Percentiles rank a stretch among this genome's conserved stretches.
Conservation (phyloP, 1,284 basidiomycete species). For the Limonomyces culmigenus region DNA sequence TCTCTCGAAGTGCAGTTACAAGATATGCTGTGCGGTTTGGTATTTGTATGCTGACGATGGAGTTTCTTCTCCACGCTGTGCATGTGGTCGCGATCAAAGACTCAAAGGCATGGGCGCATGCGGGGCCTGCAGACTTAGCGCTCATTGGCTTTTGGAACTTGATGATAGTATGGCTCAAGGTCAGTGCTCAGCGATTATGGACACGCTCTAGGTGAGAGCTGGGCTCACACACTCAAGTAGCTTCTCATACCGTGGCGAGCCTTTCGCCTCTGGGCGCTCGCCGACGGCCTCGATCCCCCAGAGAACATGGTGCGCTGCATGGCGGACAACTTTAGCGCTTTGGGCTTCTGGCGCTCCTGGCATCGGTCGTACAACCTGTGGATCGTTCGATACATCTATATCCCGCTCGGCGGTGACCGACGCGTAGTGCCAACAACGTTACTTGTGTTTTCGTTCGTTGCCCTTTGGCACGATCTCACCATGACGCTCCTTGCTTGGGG, state of each 20-base stretch:
- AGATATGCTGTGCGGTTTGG: slow-evolving; percentile 64
- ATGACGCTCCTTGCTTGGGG: slow-evolving; percentile 89
- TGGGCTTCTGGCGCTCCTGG: slow-evolving; percentile 95
- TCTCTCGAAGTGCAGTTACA: slow-evolving; percentile 19
- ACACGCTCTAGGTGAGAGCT: too few relatives aligned
- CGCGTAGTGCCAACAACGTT: slow-evolving; percentile 53
- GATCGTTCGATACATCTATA: slow-evolving; percentile 86
- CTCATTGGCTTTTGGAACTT: slow-evolving; percentile 98
- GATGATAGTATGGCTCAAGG: slow-evolving; percentile 94
- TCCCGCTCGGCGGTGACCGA: slow-evolving; percentile 76
- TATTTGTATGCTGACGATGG: slow-evolving; percentile 70
- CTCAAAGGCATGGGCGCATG: slow-evolving; percentile 54
- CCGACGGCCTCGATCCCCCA: slow-evolving; percentile 83
- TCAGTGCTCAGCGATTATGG: slow-evolving; percentile 15
- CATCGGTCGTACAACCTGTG: slow-evolving; percentile 95
- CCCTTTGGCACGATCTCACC: slow-evolving; percentile 93
- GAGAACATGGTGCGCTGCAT: slow-evolving; percentile 99
- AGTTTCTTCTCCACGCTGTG: slow-evolving; percentile 86
- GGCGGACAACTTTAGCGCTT: slow-evolving; percentile 92
- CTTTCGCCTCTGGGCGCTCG: slow-evolving; percentile 89
- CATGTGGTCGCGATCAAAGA: slow-evolving; percentile 97
- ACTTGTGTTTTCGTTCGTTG: slow-evolving; percentile 94
- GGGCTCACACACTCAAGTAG: too few relatives aligned
- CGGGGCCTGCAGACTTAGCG: slow-evolving; percentile 47
- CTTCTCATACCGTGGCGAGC: slow-evolving; percentile 96